Evolutionary conservation across 192 early-diverging fungal genomes (phyloP), one percentile per base, ranked within the genome.

Genomic region (Linnemannia zychae): DNA sequence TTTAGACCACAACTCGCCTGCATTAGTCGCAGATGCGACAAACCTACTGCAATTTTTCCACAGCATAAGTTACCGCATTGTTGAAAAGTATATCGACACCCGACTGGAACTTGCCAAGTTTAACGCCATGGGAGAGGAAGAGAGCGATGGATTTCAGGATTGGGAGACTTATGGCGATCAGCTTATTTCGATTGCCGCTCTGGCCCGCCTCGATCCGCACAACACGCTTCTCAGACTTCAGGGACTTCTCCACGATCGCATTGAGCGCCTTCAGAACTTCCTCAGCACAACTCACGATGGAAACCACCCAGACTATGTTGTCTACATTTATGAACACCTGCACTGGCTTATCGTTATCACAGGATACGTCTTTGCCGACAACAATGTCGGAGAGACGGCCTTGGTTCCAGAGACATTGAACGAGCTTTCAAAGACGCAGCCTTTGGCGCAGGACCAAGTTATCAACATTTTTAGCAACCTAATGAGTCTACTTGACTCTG

Each of bases 121-220:
- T 36, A 79, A 81, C 15, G 77, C 87, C 20, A 28, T 80, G 68
- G 88, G 87, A 12, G 90, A 91, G 7, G 93, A 93, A 7, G 92
- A 91, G 37, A 89, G 88, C n/a, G 90, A 90, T 57, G 88, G 88
- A 12, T 88, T 92, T 66, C 93, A 92, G 67, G 93, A 94, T 74
- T 91, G 91, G 89, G 94, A 95, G 44, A 79, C 92, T 18, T 96
- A 94, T 80, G 92, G 85, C 13, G 96, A 96, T 79, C 96, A 96
- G 78, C 84, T 96, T 37, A 84, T 92, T 5, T 81, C 91, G 37
- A 92, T 95, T 67, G 91, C 90, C 17, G 89, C 88, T 2, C 67
- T 96, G 22, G 95, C 89, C 50, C 90, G 96, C 48, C 76, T 95
- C 4, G 87, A 92, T 74, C 87, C 91, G 7, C 82, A 78, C 2